These are phyloP conservation scores for Rhizopogon sp. DNA, from an alignment of 768 basidiomycete genomes.

Conservation along the genomic window DNA sequence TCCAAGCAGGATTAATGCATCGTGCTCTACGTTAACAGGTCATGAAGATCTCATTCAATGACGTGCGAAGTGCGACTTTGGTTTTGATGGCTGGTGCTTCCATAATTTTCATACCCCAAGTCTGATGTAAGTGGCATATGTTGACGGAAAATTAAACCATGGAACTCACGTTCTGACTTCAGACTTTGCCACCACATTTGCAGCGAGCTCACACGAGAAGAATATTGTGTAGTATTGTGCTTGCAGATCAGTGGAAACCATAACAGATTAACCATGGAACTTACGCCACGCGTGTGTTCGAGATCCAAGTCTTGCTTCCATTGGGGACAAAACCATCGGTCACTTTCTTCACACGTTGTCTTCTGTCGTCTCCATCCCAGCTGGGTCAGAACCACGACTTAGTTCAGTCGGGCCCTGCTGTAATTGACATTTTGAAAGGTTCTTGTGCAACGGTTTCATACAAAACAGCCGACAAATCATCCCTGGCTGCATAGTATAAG, in stretches of 20 bases:
- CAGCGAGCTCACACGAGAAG: constrained; percentile 94
- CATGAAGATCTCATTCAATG: constrained; percentile 85
- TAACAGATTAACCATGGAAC: constrained; percentile 20
- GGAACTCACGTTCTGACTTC: constrained; percentile 54
- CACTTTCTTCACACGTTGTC: constrained; percentile 79
- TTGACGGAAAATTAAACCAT: neutral
- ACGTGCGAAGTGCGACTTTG: constrained; percentile 62
- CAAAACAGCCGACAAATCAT: constrained; percentile 89
- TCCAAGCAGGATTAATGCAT: constrained; percentile 68
- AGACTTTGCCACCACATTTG: constrained; percentile 78
- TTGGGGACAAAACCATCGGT: constrained; percentile 80
- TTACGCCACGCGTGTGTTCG: constrained; percentile 87
- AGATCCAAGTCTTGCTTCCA: constrained; percentile 95
- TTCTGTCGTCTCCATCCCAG: constrained; percentile 69
- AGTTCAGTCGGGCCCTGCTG: constrained; percentile 89
- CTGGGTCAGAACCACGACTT: constrained; percentile 94
- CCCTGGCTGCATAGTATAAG: constrained; percentile 54
- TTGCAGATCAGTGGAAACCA: constrained; percentile 7
- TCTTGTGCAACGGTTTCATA: constrained; percentile 33
- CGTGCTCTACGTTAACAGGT: constrained; percentile 35
- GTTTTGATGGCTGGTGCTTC: constrained; percentile 76
- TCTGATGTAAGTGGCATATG: neutral
- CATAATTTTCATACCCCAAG: constrained; percentile 69
- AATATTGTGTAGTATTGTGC: constrained; percentile 52
- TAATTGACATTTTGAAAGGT: neutral